Base-by-base conservation (phyloP, 2,329 filamentous ascomycete species). In the Colletotrichum sp. region DNA sequence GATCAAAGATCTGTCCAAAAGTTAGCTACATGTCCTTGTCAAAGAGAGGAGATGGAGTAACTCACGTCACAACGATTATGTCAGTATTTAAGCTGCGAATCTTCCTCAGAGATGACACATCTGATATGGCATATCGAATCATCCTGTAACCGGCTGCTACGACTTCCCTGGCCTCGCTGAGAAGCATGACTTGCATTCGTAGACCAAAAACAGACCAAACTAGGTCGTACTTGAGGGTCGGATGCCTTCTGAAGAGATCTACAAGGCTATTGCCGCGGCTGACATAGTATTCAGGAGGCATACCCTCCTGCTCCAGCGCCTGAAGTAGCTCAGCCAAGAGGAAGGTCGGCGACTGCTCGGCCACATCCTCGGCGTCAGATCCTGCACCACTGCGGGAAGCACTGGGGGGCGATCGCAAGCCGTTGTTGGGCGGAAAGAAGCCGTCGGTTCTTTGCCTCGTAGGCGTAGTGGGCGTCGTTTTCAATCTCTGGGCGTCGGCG, bases 131-230 rank as follows among this genome's bases (percentile, higher is more conserved):
- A 85, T 99, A 98, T 83, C 97, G 92, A 76, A 96, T 96, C 85
- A 99, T 94, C 78, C 97, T 92, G 84, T 99, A 99, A 2, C 95
- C 97, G 59, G 97, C 95, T 30, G 97, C 97, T 28, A 98, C 95
- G 13, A 99, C 96, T 86, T 99, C 98, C 79, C 96, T 93, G 83
- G 95, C 98, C 80, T 98, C 96, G 82, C 96, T 98, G 72, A 99
- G 88, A 26, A 99, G 92, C 95, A 99, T 98, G 79, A 95, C 93
- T 85, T 99, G 97, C 88, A 99, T 96, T 59, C 97, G 92, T 65
- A 98, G 86, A 3, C 98, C 97, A 85, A 99, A 99, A 2, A 98
- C 93, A 6, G 96, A 95, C 97, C 97, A 99, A 2, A 95, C 96
- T 65, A 99, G 87, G 84, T 99, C 98, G 83, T 99, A 98, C 83